phyloP scores from a whole-genome alignment of 495 filamentous ascomycete species.

The Parachaetomium inaequale region DNA sequence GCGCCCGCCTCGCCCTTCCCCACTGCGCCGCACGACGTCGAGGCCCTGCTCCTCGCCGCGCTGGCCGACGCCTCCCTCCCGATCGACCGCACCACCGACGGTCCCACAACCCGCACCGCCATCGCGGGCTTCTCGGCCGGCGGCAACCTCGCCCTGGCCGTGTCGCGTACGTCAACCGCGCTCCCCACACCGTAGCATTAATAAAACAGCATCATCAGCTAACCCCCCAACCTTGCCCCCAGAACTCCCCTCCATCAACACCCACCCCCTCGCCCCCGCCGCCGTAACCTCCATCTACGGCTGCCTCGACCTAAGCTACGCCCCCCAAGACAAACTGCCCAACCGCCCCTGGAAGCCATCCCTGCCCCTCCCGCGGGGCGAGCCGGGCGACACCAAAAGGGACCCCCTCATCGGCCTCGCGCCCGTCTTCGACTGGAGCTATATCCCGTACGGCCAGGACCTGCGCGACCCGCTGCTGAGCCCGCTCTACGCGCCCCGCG shows the following conservation, averaged over 20 bases:
- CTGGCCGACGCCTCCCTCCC: constrained; percentile 38
- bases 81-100: constrained; percentile 29
- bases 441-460: constrained; percentile 28
- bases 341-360: constrained; percentile 34
- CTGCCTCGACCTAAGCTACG: constrained; percentile 32
- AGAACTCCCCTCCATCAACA: constrained; percentile 33
- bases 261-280: constrained; percentile 23
- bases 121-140: constrained; percentile 38
- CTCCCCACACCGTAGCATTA: neutral
- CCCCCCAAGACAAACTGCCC: constrained; percentile 21
- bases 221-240: neutral
- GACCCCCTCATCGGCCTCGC: constrained; percentile 26
- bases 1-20: constrained; percentile 37
- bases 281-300: constrained; percentile 33
- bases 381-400: too few relatives aligned
- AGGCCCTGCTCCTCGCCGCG: constrained; percentile 34
- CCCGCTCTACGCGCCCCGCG: constrained; percentile 29
- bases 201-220: neutral
- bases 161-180: neutral
- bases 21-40: constrained; percentile 32
- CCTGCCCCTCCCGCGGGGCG: constrained; percentile 24
- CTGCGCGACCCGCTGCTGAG: constrained; percentile 33
- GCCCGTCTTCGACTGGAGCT: constrained; percentile 31
- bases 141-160: constrained; percentile 29
- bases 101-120: constrained; percentile 22